Conservation (phyloP, 202 grass and related monocot species). For the Cymbopogon flexuosus region DNA sequence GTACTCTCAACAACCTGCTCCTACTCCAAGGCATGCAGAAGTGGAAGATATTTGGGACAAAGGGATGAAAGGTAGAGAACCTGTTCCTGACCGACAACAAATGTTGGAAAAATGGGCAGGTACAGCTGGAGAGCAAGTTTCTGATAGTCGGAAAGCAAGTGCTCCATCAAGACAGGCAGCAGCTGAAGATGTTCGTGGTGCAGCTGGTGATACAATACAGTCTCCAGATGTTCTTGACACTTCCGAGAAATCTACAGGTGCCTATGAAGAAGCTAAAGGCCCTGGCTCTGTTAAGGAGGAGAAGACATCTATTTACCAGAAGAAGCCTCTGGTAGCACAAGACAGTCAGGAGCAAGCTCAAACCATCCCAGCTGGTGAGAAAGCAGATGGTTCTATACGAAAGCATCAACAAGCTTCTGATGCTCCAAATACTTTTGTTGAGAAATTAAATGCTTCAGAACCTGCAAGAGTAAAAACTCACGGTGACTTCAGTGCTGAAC, state of each 20-base stretch:
- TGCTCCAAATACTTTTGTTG: conserved; percentile 16
- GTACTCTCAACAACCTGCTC: neutral
- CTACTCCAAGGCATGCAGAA: neutral
- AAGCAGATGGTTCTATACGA: conserved; percentile 17
- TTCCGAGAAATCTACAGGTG: neutral
- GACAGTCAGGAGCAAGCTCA: neutral
- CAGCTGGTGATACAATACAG: conserved; percentile 11
- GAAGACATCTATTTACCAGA: conserved; percentile 26
- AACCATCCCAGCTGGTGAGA: conserved; percentile 6
- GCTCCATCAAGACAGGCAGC: neutral
- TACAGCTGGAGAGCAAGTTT: neutral
- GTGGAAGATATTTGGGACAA: neutral
- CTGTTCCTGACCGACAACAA: neutral
- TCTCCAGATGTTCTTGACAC: neutral
- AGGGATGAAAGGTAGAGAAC: neutral
- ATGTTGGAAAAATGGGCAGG: neutral
- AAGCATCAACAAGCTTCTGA: conserved; percentile 25
- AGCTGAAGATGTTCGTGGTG: conserved; percentile 12
- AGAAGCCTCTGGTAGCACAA: conserved; percentile 10
- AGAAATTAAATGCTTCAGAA: conserved; percentile 17
- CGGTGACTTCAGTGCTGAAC: neutral
- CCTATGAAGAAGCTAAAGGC: conserved; percentile 23
- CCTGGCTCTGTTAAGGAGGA: conserved; percentile 15
- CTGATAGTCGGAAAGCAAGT: conserved; percentile 2
- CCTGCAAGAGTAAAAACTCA: neutral